Base-by-base conservation (phyloP, 1,284 basidiomycete genomes). In the Coniferiporia sulphurascens region DNA sequence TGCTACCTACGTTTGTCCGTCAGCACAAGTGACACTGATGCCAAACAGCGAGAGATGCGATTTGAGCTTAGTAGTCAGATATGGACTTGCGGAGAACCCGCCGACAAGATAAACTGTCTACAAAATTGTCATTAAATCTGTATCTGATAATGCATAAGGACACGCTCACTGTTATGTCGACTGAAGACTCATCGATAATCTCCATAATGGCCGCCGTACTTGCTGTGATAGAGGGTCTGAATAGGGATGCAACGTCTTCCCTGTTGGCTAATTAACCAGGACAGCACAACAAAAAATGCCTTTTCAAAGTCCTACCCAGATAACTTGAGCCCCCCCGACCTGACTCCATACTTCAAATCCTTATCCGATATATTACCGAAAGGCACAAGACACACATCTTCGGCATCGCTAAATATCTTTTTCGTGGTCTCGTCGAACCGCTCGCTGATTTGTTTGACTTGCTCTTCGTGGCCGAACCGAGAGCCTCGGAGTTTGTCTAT, bases 91-190 rank as follows among this genome's bases (percentile, higher is more conserved):
- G 2, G 88, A 87, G 64, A 89, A 90, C 46, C 88, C 87, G 66
- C 87, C 87, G 7, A 90, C 87, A 22, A 90, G 75, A 76, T 87
- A 90, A 12, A 90, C 82, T n/a, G 86, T 87, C 84, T 83, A 27
- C 17, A 48, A 6, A 27, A 45, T 22, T 15, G 19, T 17, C 41
- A 17, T 5, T 4, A 63, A n/a, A 43, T 43, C 2, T 41, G 38
- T 41, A 60, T 10, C 38, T 12, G 38, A 41, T 41, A 8, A 2
- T 15, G 15, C 3, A 41, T 12, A 41, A 41, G 13, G 52, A 35
- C 50, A 32, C 19, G 86, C 0, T 81, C 79, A 52, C 85, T 78
- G 41, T 43, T 45, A 90, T 83, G 66, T 89, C 87, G 70, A 46
- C 12, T n/a, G 38, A 17, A 12, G 53, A 55, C 17, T 45, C 44